phyloP scores from a whole-genome alignment of 2,329 filamentous ascomycete genomes.

The Septoria linicola region DNA sequence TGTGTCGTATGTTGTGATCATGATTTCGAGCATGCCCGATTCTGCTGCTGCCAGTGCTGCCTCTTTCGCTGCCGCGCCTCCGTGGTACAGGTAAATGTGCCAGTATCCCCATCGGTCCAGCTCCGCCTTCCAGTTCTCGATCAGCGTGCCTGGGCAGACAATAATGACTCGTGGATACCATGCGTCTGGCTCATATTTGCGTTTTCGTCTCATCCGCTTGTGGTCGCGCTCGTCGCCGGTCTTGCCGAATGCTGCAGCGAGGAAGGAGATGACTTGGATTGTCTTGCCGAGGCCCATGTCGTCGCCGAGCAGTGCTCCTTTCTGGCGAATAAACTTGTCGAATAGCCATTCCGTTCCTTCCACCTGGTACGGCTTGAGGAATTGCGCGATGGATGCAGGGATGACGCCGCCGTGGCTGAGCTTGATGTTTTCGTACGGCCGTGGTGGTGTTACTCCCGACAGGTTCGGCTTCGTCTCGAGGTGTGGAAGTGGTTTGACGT shows the following conservation, averaged over 20 bases:
- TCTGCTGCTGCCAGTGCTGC: constrained; percentile 55
- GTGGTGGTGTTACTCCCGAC: constrained; percentile 59
- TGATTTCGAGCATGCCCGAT: constrained; percentile 77
- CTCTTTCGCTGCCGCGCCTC: constrained; percentile 55
- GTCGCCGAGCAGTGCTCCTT: constrained; percentile 86
- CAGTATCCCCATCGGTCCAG: constrained; percentile 93
- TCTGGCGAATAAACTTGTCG: constrained; percentile 84
- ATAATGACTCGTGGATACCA: constrained; percentile 88
- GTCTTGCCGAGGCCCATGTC: constrained; percentile 99
- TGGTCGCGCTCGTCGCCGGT: constrained; percentile 81
- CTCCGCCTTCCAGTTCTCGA: constrained; percentile 89
- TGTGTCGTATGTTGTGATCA: constrained; percentile 92
- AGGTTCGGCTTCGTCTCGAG: constrained; percentile 71
- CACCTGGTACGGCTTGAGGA: constrained; percentile 87
- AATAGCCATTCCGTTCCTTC: constrained; percentile 83
- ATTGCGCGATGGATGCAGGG: constrained; percentile 85
- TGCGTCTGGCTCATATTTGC: constrained; percentile 55
- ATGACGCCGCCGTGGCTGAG: constrained; percentile 75
- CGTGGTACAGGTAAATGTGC: constrained; percentile 81
- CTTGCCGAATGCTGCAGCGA: constrained; percentile 91
- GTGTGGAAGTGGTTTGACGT: constrained; percentile 68
- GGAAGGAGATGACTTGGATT: constrained; percentile 89
- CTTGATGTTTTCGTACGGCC: constrained; percentile 69
- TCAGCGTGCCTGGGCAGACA: constrained; percentile 82
- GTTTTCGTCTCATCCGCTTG: constrained; percentile 84